These are phyloP conservation scores for Begonia masoniana DNA, from an alignment of 306 rosid species.

Conservation along the genomic window DNA sequence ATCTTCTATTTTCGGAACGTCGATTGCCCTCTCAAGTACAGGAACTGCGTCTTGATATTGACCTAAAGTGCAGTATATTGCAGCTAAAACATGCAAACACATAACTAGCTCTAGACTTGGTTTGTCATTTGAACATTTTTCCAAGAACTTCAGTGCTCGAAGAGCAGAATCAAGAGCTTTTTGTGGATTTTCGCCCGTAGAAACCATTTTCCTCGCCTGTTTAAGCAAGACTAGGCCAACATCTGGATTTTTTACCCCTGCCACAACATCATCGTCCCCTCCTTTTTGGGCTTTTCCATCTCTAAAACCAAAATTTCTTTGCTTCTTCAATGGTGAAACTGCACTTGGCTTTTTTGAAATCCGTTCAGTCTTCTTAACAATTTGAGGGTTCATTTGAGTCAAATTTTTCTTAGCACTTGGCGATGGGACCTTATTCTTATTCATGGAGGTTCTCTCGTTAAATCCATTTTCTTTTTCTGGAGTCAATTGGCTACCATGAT, in stretches of 20 bases:
- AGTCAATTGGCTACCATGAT: constrained; percentile 13
- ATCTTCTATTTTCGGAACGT: constrained; percentile 56
- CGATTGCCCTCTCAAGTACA: constrained; percentile 68
- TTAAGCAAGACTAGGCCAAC: constrained; percentile 58
- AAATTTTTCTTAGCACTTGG: constrained; percentile 21
- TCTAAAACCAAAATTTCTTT: constrained; percentile 27
- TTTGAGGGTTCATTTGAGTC: constrained; percentile 22
- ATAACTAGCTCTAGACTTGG: constrained; percentile 61
- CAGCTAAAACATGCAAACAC: constrained; percentile 79
- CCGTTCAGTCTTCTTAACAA: constrained; percentile 30
- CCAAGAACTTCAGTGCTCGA: constrained; percentile 54
- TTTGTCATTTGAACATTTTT: constrained; percentile 37
- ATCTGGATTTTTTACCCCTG: constrained; percentile 40
- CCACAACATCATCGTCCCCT: constrained; percentile 20
- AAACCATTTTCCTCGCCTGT: constrained; percentile 58
- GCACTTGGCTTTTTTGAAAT: constrained; percentile 28
- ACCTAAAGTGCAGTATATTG: constrained; percentile 58
- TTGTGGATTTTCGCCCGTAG: constrained; percentile 47
- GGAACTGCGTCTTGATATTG: constrained; percentile 57
- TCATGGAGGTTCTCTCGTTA: constrained; percentile 15
- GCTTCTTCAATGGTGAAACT: constrained; percentile 28
- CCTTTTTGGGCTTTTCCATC: constrained; percentile 28
- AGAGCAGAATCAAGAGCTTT: constrained; percentile 51
- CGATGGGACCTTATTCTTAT: constrained; percentile 20
- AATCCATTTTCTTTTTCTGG: constrained; percentile 22